These are phyloP conservation scores for Suillus subaureus DNA, from an alignment of 768 basidiomycete species.

Conservation along the genomic window DNA sequence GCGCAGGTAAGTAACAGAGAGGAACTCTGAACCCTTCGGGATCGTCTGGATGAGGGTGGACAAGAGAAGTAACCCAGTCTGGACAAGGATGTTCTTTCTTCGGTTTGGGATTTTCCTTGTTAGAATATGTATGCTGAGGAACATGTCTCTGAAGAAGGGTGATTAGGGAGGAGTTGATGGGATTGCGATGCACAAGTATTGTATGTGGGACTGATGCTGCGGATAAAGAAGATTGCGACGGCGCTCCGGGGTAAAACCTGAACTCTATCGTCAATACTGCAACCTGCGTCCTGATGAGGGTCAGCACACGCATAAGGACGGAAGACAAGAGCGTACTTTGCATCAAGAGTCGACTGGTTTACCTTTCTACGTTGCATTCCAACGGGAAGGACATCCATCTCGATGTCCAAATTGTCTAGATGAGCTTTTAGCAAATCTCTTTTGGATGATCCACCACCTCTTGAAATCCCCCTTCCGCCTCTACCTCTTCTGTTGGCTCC, in stretches of 20 bases:
- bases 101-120: slow-evolving; percentile 37
- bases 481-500: slow-evolving; percentile 27
- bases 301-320: slow-evolving; percentile 18
- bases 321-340: slow-evolving; percentile 55
- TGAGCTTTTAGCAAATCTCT: slow-evolving; percentile 68
- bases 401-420: slow-evolving; percentile 67
- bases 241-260: slow-evolving; percentile 60
- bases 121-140: slow-evolving; percentile 18
- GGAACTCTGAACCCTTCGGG: slow-evolving; percentile 58
- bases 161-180: slow-evolving; percentile 49
- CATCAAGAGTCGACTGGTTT: slow-evolving; percentile 86
- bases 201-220: slow-evolving; percentile 44
- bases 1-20: slow-evolving; percentile 60
- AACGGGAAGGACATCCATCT: slow-evolving; percentile 72
- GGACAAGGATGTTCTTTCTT: slow-evolving; percentile 51
- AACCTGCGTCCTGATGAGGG: slow-evolving; percentile 56
- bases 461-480: slow-evolving; percentile 25
- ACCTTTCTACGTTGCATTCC: slow-evolving; percentile 80
- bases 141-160: slow-evolving; percentile 50
- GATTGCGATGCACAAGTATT: slow-evolving; percentile 68
- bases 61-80: slow-evolving; percentile 57
- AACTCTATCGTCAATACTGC: slow-evolving; percentile 75
- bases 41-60: slow-evolving; percentile 55
- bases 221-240: slow-evolving; percentile 41
- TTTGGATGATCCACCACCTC: slow-evolving; percentile 44